Evolutionary conservation across 1,139 yeast genomes (phyloP), one percentile per base, ranked within the genome.

Genomic region (Nakaseomyces nivariensis): DNA sequence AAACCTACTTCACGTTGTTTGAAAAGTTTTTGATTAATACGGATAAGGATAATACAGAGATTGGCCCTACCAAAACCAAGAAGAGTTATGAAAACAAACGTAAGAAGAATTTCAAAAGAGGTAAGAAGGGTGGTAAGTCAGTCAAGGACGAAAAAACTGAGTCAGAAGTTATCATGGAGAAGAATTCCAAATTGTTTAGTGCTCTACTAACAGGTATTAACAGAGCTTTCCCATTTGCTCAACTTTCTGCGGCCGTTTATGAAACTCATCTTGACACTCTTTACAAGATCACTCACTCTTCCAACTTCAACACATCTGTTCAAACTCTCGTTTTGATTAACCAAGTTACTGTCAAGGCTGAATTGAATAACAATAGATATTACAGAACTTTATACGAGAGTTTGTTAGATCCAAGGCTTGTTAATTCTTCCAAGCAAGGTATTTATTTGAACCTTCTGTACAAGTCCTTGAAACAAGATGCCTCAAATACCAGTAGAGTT

Each of bases 201-300:
- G 97, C 96, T 24, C 77, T 94, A 53, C 78, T 92, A 56, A 89
- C 98, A 1, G 99, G 99, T 56, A 78, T 92, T 54, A 94, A 94
- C 67, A 85, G 99, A 70, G 94, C 98, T 0, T 90, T 87, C 74
- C 97, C 98, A 51, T 92, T 87, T 65, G 82, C 96, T 1, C 76
- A 79, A 54, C 73, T 94, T 51, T 85, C 95, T 7, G 75, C 80
- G 48, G 81, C 81, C 24, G 77, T 80, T 7, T 90, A 87, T 67
- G 80, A 82, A 56, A 73, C 76, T 54, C 97, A 94, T 69, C 74
- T 90, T 62, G 83, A 88, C 61, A 85, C 95, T 0, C 72, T 92
- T 52, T 94, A 85, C 73, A 81, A 81, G 62, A 90, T 92, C 62
- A 90, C 97, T 3, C 97, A 92, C 67, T 85, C 96, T 25, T 81